Evolutionary conservation across 176 grass and related monocot species (phyloP), one percentile per base, ranked within the genome.

Genomic region (Hordeum marinum): DNA sequence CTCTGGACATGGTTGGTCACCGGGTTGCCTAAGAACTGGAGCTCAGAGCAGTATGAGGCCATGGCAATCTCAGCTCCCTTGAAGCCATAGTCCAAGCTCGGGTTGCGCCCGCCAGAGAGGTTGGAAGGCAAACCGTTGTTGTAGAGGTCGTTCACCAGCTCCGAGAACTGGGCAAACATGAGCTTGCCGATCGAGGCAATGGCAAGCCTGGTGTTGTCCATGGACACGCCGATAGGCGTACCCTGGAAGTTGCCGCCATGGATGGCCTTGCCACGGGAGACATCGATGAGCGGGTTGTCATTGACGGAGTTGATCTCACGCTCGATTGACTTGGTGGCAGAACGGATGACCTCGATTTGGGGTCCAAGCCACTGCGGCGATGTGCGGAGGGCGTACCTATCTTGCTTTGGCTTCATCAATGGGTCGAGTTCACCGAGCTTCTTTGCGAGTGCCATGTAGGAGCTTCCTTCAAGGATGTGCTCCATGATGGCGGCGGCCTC

Each of bases 61-160:
- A 97, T 97, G 63, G 94, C 92, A 52, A 97, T 94, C 90, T 97
- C 94, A 14, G 92, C 90, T 11, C 94, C 94, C 88, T 97, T 97
- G 84, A 97, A 92, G 0, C 94, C 94, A 40, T 97, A 97, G 86
- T 97, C 94, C 86, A 97, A 64, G 86, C 94, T 97, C 13, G 92
- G 94, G 24, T 97, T 94, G n/a, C 90, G 92, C 8, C 94, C 86
- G 3, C 94, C 94, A 13, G 94, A 91, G 23, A 97, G 90, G 75
- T 97, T 97, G 72, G 94, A 94, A 1, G 94, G 90, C 61, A 97
- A 63, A 4, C 94, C 94, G 0, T 94, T 96, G 91, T 94, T 96
- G 94, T 94, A 96, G 70, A 91, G 82, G 61, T 96, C 94, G 11
- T 96, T 96, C 12, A 94, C 94, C 1, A 96, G 91, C 91, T 96